Evolutionary conservation across 2,329 filamentous ascomycete genomes (phyloP), one percentile per base, ranked within the genome.

Genomic region (Colletotrichum abscissum): DNA sequence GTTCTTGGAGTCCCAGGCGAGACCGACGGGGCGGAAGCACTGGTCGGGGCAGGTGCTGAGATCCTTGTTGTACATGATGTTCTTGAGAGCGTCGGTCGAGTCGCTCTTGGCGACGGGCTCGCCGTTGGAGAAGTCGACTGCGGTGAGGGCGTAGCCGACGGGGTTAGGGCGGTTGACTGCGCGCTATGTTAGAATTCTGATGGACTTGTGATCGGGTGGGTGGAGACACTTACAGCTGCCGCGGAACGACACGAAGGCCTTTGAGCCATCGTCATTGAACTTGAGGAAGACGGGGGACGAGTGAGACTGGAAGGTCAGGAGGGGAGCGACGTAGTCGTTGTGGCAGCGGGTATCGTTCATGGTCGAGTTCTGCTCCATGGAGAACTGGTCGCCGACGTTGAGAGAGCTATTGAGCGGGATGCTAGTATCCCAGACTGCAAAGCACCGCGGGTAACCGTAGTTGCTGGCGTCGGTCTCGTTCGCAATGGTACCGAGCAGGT

Each of bases 271-370:
- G 0, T 84, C 78, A 75, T 89, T 86, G 83, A 95, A 95, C 74
- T 90, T 90, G 78, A 95, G 89, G 75, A 94, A 92, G 1, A 95
- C 84, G 0, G 93, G 93, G 0, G 93, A 92, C 79, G 88, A 92
- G 78, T 95, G 93, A 1, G 93, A 89, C 63, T 84, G 83, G 76
- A 89, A 88, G 5, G 89, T 89, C 33, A 95, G 82, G 1, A 89
- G 74, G 74, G 93, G 88, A 4, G 86, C 75, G 22, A 86, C 80
- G 28, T 83, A 86, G 30, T 86, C 78, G 11, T 78, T 72, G 3
- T 82, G 82, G 77, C 88, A 90, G 12, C 81, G 78, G 5, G 81
- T 78, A 78, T 89, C 87, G 38, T 84, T 86, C 64, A 86, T 76
- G 68, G 60, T 69, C 62, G 75, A 69, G 63, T 82, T 81, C 35